Evolutionary conservation across 345 rosid genomes (phyloP), one percentile per base, ranked within the genome.

Genomic region (Ricinus communis): DNA sequence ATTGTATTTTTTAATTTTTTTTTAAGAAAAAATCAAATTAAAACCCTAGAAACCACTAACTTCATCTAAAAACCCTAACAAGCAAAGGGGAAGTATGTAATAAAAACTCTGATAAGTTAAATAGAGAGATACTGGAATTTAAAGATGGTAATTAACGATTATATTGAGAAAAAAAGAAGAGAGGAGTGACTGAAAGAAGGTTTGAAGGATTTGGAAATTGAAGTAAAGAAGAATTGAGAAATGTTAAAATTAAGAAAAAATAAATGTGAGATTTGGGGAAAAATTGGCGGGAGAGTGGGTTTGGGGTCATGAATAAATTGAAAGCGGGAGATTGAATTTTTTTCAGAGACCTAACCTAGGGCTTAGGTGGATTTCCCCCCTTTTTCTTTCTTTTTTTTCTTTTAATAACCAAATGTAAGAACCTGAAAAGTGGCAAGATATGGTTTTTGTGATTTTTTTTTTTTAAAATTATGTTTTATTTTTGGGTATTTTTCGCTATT

Each of bases 271-370:
- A 46, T 50, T 5, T 19, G 52, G 13, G 38, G 28, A 19, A 51
- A 53, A 45, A 43, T 52, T 40, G 75, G 75, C 75, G 75, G 75
- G 75, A 72, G 75, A 63, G 5, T 16, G 10, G 59, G 47, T 18
- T 41, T 62, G 41, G 31, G 41, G 63, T 58, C n/a, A 50, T 62
- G 74, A 71, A 71, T n/a, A n/a, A 71, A 62, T 15, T 36, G 67
- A 62, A 28, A 72, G 75, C 75, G 75, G 75, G 75, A 72, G n/a
- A 64, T 41, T 24, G 68, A 63, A 59, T 22, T 61, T 43, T 11
- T n/a, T 16, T 43, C 22, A 12, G 47, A 43, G 47, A 33, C 43
- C 9, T 59, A 14, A 43, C 33, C 12, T 53, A 71, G 75, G 69
- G 63, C 63, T 54, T 36, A 43, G 40, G 5, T 72, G 68, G 68